These are phyloP conservation scores for Fusarium veterinarium DNA, from an alignment of 2,329 filamentous ascomycete genomes.

Conservation along the genomic window DNA sequence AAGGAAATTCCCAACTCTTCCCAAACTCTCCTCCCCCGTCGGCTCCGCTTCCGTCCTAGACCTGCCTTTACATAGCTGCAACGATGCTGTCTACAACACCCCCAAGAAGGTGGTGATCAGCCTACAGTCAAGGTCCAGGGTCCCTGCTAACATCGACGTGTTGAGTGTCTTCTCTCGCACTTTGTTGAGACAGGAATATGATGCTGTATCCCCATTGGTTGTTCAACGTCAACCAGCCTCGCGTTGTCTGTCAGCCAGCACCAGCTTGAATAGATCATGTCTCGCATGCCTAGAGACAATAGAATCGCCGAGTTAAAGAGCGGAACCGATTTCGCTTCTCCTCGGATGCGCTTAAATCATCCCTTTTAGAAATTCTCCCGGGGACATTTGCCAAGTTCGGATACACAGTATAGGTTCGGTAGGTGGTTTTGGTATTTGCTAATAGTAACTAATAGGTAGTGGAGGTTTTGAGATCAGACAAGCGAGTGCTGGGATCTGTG, in stretches of 20 bases:
- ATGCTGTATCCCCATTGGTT: constrained; percentile 7
- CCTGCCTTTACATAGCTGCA: constrained; percentile 18
- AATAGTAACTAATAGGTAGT: not conserved
- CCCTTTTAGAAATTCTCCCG: not conserved
- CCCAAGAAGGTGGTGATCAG: constrained; percentile 37
- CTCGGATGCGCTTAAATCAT: not conserved
- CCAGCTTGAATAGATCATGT: constrained; percentile 9
- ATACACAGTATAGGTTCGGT: not conserved
- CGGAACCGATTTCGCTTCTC: not conserved
- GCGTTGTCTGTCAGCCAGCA: constrained; percentile 1
- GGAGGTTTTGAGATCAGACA: constrained; percentile 22
- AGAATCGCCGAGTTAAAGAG: not conserved
- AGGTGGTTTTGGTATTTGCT: constrained; percentile 13
- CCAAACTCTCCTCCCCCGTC: not conserved
- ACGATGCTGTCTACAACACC: constrained; percentile 23
- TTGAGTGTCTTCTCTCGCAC: constrained; percentile 25
- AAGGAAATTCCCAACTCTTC: not conserved
- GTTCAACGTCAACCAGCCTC: constrained; percentile 1
- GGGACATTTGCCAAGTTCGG: constrained; percentile 6
- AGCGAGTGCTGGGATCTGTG: constrained; percentile 34
- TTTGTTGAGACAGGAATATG: constrained; percentile 25
- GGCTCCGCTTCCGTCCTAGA: not conserved
- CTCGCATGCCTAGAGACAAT: not conserved
- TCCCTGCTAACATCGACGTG: constrained; percentile 23
- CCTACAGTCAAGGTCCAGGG: constrained; percentile 38